Evolutionary conservation across 352 stramenopile species (phyloP), one percentile per base, ranked within the genome.

Genomic region (Blastocystis sp.): DNA sequence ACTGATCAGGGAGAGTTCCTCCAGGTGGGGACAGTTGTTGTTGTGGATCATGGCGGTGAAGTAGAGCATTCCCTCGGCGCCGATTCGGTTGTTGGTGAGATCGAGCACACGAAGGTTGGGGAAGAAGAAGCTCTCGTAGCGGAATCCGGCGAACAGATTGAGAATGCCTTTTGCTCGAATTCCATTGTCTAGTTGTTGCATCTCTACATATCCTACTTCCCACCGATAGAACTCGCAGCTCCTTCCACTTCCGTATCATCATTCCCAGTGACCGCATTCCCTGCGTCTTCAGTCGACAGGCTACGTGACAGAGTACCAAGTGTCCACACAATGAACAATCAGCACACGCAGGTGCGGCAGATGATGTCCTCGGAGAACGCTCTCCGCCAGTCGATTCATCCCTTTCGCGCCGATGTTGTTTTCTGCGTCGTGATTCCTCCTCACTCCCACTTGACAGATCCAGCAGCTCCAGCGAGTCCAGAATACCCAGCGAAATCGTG

Each of bases 31-130:
- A 64, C 46, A 81, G 46, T 81, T 81, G 32, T 81, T 81, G 27
- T 81, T 81, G 16, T 61, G 69, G 51, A 81, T 81, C 69, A 81
- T 81, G 16, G 44, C 21, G 21, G 29, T 42, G 4, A 81, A 27
- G 36, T 65, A 81, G 21, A n/a, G 21, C 44, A 81, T 48, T 63
- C 69, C 69, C 27, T 81, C 48, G 14, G 27, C 21, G 27, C 36
- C 36, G 18, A 81, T 61, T n/a, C 40, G 42, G 53, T 81, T 81
- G 48, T 81, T 81, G 1, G 69, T 81, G 8, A 81, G 69, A 61
- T 81, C 69, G 3, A 81, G 69, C 29, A 81, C 29, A 24, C 34
- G 42, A 6, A 81, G 69, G 40, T 64, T 54, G 4, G 46, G 69
- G 4, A 64, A 64, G 48, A 38, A 65, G 69, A 81, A 81, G 46